phyloP scores from a whole-genome alignment of 768 basidiomycete genomes.

The Inosperma sp. region DNA sequence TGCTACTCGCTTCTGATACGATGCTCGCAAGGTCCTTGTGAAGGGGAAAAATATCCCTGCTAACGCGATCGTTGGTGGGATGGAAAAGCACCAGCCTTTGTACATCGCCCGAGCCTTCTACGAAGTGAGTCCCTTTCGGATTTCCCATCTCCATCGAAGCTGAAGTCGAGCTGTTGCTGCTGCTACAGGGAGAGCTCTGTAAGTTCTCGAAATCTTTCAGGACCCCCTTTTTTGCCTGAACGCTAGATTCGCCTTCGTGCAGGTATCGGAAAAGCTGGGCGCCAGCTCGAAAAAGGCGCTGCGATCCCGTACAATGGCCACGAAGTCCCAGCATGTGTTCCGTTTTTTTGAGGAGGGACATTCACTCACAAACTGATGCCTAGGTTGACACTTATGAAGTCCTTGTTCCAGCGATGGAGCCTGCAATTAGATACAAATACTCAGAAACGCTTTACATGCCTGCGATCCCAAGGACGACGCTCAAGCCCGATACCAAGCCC shows the following conservation, averaged over 20 bases:
- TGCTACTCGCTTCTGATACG: not conserved
- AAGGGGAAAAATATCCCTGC: not conserved
- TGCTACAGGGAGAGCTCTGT: not conserved
- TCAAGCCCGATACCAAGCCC: too few species aligned
- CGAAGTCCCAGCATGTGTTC: not conserved
- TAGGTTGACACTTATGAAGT: not conserved
- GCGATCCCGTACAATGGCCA: not conserved
- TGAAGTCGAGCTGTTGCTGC: not conserved
- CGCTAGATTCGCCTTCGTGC: too few species aligned
- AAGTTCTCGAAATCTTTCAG: not conserved
- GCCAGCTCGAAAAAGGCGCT: not conserved
- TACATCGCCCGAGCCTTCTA: not conserved
- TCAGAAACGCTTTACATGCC: not conserved
- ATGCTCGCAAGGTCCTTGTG: not conserved
- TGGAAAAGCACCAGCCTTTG: not conserved
- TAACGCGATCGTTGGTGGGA: not conserved
- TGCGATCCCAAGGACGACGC: not conserved
- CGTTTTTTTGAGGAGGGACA: not conserved
- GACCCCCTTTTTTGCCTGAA: too few species aligned
- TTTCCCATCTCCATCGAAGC: not conserved
- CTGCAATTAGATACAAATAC: not conserved
- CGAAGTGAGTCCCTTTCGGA: not conserved
- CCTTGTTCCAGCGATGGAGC: not conserved
- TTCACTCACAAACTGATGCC: not conserved
- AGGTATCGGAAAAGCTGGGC: constrained; percentile 2